Evolutionary conservation across 805 yeast genomes (phyloP).

Genomic region (Candida loeiensis): DNA sequence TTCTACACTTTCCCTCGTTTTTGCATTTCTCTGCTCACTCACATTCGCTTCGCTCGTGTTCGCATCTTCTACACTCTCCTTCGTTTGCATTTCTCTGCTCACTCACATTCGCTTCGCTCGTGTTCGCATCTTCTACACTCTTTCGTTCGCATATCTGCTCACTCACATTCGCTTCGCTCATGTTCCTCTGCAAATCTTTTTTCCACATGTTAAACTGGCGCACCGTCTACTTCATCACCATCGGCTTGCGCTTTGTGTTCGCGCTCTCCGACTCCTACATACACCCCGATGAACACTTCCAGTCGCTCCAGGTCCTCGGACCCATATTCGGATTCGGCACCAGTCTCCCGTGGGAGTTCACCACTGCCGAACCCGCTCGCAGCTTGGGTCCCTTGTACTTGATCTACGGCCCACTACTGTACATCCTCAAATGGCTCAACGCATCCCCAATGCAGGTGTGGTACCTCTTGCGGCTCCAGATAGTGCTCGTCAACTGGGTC

Average conservation of each 20-base stretch:
- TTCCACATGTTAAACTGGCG: slow-evolving; percentile 41
- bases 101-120: no score
- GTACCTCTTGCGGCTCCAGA: slow-evolving; percentile 51
- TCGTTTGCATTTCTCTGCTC: no score
- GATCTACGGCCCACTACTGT: slow-evolving; percentile 64
- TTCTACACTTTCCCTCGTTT: no score
- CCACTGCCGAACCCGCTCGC: slow-evolving; percentile 54
- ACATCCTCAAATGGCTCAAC: slow-evolving; percentile 23
- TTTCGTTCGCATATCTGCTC: no score
- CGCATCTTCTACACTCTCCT: no score
- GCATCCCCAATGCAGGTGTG: slow-evolving; percentile 50
- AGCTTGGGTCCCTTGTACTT: slow-evolving; percentile 67
- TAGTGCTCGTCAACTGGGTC: slow-evolving; percentile 37
- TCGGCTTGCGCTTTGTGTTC: slow-evolving; percentile 50
- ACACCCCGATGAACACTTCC: slow-evolving; percentile 98
- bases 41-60: no score
- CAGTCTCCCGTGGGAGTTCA: slow-evolving; percentile 82
- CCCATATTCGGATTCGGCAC: slow-evolving; percentile 43
- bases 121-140: no score
- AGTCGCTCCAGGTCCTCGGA: slow-evolving; percentile 73
- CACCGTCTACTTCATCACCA: slow-evolving; percentile 38
- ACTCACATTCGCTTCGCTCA: no score
- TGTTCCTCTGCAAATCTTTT: neutral
- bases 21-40: no score
- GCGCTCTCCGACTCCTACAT: slow-evolving; percentile 76